Conservation (phyloP, 306 rosid species). For the Notholithocarpus densiflorus region DNA sequence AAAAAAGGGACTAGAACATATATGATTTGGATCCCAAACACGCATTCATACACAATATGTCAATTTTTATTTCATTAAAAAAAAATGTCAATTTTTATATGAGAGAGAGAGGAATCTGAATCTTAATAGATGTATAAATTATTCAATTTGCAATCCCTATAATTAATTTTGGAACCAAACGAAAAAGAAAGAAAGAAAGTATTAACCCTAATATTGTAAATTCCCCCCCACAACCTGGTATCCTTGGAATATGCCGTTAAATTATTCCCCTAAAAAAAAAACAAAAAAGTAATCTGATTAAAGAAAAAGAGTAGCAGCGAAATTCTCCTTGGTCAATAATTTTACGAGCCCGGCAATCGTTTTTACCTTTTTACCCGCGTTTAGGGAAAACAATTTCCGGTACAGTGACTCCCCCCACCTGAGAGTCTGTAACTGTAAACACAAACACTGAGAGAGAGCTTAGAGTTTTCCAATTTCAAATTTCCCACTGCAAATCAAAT, state of each 20-base stretch:
- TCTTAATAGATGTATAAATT: too few species aligned
- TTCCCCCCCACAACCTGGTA: not conserved
- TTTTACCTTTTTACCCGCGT: not conserved
- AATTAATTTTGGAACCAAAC: too few species aligned
- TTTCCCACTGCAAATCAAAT: not conserved
- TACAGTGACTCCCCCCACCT: not conserved
- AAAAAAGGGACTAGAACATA: too few species aligned
- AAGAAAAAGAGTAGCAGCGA: not conserved
- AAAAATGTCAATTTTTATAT: too few species aligned
- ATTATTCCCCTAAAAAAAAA: not conserved
- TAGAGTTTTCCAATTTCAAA: not conserved
- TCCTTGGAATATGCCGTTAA: not conserved
- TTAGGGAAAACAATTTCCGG: not conserved
- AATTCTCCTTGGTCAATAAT: not conserved
- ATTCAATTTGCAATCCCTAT: too few species aligned
- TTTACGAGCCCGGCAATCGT: not conserved
- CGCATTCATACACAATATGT: too few species aligned
- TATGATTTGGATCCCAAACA: too few species aligned
- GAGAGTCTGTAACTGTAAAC: not conserved
- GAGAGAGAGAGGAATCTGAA: too few species aligned
- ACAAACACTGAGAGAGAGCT: too few species aligned
- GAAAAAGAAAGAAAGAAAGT: too few species aligned
- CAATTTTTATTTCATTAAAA: too few species aligned
- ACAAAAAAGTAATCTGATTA: too few species aligned
- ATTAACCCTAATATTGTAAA: not conserved